Evolutionary conservation across 2,329 filamentous ascomycete species (phyloP).

Genomic region (Mycogone perniciosa): DNA sequence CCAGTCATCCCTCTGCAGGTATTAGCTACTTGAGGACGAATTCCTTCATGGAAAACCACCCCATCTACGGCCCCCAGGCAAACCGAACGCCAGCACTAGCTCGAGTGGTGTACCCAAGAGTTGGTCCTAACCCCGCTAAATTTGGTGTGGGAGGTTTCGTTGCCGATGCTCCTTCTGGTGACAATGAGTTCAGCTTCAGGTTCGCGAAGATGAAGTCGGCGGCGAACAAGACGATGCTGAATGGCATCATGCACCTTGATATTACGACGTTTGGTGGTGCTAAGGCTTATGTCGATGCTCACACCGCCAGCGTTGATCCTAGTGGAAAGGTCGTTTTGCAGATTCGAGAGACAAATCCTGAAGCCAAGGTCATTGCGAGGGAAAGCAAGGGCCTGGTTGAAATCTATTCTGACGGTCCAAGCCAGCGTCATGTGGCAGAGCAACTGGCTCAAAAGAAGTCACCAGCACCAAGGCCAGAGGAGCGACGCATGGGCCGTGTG

Average conservation of each 20-base stretch:
- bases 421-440: conserved; percentile 15
- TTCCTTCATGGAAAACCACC: conserved; percentile 52
- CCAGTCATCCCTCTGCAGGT: conserved; percentile 56
- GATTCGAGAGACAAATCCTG: conserved; percentile 33
- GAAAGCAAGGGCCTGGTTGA: conserved; percentile 36
- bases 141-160: conserved; percentile 53
- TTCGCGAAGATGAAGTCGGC: conserved; percentile 13
- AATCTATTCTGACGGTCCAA: conserved; percentile 25
- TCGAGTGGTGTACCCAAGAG: conserved; percentile 44
- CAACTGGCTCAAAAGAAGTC: conserved; percentile 4
- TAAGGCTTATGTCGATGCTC: conserved; percentile 47
- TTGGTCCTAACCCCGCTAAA: conserved; percentile 29
- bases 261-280: conserved; percentile 43
- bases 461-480: conserved; percentile 8
- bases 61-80: conserved; percentile 53
- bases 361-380: conserved; percentile 39
- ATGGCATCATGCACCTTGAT: conserved; percentile 38
- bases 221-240: conserved; percentile 21
- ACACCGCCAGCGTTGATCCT: conserved; percentile 40
- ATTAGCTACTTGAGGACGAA: conserved; percentile 55
- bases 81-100: conserved; percentile 42
- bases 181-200: conserved; percentile 37
- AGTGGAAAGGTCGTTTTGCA: conserved; percentile 42
- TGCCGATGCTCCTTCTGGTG: conserved; percentile 34
- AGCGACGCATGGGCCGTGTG: conserved; percentile 20